These are phyloP conservation scores for Dendrocalamus sinicus DNA, from an alignment of 176 grass and related monocot genomes.

Conservation along the genomic window DNA sequence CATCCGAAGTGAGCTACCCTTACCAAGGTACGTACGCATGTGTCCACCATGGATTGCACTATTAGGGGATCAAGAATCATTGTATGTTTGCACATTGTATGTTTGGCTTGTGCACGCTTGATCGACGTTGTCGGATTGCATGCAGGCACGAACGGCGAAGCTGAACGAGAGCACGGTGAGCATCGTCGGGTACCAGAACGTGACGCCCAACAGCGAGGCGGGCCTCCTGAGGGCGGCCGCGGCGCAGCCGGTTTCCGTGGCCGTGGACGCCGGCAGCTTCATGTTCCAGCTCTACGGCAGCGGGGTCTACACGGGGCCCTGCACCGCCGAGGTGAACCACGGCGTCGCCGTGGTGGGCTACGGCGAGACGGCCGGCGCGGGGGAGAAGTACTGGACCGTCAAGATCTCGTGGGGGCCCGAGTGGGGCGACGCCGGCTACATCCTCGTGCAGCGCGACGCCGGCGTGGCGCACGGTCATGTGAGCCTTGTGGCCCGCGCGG, in stretches of 20 bases:
- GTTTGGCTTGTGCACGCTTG: neutral
- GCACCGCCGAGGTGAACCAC: constrained; percentile 55
- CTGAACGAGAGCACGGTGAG: constrained; percentile 38
- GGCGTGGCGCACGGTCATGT: constrained; percentile 34
- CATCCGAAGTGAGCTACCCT: constrained; percentile 63
- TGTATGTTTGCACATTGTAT: neutral
- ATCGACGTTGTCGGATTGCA: neutral
- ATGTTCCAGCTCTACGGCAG: constrained; percentile 62
- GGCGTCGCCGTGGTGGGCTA: constrained; percentile 72
- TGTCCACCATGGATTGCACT: neutral
- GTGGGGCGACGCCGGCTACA: constrained; percentile 75
- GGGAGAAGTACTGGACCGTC: constrained; percentile 62
- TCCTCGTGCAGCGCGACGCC: constrained; percentile 47
- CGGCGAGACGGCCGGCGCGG: constrained; percentile 36
- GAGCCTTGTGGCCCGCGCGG: neutral
- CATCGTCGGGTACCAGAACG: constrained; percentile 51
- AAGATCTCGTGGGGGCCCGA: constrained; percentile 72
- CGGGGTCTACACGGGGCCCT: constrained; percentile 70
- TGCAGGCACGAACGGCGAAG: constrained; percentile 24
- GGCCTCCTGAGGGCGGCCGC: constrained; percentile 51
- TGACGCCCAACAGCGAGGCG: constrained; percentile 57
- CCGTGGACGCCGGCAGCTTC: constrained; percentile 51
- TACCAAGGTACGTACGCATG: constrained; percentile 37
- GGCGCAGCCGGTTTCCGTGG: constrained; percentile 60
- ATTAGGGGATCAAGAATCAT: neutral